These are phyloP conservation scores for Emericellopsis atlantica DNA, from an alignment of 2,329 filamentous ascomycete genomes.

Conservation along the genomic window DNA sequence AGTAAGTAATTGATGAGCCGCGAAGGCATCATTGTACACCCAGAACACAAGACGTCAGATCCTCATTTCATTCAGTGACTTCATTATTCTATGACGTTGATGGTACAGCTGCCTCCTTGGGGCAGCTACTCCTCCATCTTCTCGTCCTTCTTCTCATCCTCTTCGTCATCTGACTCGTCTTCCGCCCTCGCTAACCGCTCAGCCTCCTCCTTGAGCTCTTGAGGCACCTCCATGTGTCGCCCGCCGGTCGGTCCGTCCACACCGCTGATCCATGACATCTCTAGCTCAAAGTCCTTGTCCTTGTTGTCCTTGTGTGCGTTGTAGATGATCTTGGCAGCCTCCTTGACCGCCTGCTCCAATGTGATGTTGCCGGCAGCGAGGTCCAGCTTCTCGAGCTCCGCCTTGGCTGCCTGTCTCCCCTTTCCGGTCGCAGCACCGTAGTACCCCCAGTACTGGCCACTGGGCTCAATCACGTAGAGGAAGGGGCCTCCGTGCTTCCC, in stretches of 20 bases:
- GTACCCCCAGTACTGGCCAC: constrained; percentile 96
- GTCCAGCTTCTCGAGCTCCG: constrained; percentile 95
- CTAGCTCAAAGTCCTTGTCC: constrained; percentile 98
- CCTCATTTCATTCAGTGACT: constrained; percentile 10
- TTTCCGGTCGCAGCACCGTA: constrained; percentile 97
- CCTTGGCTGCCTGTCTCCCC: constrained; percentile 91
- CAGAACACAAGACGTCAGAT: constrained; percentile 1
- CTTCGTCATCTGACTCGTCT: constrained; percentile 67
- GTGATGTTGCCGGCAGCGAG: constrained; percentile 65
- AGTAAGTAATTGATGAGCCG: no score
- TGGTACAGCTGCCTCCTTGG: constrained; percentile 15
- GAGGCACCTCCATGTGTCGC: constrained; percentile 84
- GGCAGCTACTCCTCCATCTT: constrained; percentile 76
- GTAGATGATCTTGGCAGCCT: constrained; percentile 94
- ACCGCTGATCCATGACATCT: constrained; percentile 96
- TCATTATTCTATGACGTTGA: constrained; percentile 22
- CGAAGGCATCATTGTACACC: no score
- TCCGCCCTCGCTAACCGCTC: constrained; percentile 86
- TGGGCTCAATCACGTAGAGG: constrained; percentile 98
- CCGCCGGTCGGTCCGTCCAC: constrained; percentile 82
- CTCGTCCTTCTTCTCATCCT: constrained; percentile 48
- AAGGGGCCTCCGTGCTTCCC: constrained; percentile 77
- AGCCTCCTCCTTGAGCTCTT: constrained; percentile 80
- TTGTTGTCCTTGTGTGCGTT: constrained; percentile 98
- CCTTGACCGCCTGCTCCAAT: constrained; percentile 81